Percentiles rank a stretch among this genome's conserved stretches.
phyloP scores from a whole-genome alignment of 2,329 filamentous ascomycete genomes.

The Diaporthe amygdali region DNA sequence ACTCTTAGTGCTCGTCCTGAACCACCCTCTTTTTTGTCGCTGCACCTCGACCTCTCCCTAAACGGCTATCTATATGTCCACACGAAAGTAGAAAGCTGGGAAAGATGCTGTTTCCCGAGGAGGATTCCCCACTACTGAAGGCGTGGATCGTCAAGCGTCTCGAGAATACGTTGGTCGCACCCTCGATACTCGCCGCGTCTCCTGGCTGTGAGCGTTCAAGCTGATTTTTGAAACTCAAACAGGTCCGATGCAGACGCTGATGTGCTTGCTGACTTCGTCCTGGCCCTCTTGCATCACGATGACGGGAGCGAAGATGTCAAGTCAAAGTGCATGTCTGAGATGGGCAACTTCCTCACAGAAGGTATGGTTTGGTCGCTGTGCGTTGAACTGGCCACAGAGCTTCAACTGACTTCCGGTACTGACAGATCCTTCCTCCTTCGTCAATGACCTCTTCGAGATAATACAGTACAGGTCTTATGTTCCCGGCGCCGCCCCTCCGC shows the following conservation, averaged over 20 bases:
- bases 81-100: not conserved
- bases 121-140: conserved; percentile 69
- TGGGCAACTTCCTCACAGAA: conserved; percentile 77
- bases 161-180: conserved; percentile 69
- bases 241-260: conserved; percentile 82
- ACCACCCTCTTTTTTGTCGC: not conserved
- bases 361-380: conserved; percentile 43
- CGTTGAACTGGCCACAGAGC: not conserved
- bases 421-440: conserved; percentile 65
- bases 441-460: conserved; percentile 72
- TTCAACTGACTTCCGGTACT: not conserved
- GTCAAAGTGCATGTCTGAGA: conserved; percentile 71
- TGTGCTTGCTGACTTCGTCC: conserved; percentile 84
- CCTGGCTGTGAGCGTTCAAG: not conserved
- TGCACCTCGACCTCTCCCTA: not conserved
- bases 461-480: conserved; percentile 67
- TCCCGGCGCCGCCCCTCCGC: conserved; percentile 56
- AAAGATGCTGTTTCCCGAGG: conserved; percentile 67
- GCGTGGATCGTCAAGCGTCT: conserved; percentile 79
- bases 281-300: conserved; percentile 76
- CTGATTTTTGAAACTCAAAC: conserved; percentile 13
- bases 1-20: not conserved
- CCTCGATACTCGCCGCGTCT: not conserved
- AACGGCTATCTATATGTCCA: conserved; percentile 20
- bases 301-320: conserved; percentile 68